Evolutionary conservation across 345 rosid genomes (phyloP), one percentile per base, ranked within the genome.

Genomic region (Garcia nutans): DNA sequence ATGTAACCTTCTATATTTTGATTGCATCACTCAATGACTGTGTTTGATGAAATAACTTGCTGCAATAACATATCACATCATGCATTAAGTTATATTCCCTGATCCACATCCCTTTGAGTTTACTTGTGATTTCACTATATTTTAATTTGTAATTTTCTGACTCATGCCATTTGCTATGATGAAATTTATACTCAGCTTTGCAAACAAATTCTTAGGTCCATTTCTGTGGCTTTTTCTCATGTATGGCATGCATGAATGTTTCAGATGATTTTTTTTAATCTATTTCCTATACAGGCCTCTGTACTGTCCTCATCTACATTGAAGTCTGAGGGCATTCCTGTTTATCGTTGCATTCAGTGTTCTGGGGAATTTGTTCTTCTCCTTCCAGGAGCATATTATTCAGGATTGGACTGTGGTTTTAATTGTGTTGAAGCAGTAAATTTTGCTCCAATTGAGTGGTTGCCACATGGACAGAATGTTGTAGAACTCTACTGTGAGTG

Each of bases 371-470:
- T 88, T 77, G 87, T 91, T 80, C 84, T 93, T 68, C 72, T 86
- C 66, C 84, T 83, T 72, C 94, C 97, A 11, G 91, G 96, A 80
- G 81, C 89, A 45, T 84, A 80, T 79, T 80, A 85, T 82, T 86
- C 88, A 4, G 87, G 88, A 58, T 85, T 93, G 77, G 87, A 89
- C 68, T 81, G 85, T 80, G 97, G 97, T 62, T 93, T 91, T 75
- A 91, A 88, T 84, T 89, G 87, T 77, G 76, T 79, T 49, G 96
- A 91, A 89, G 76, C 83, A 44, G 87, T 78, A 74, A 89, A 85
- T 80, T 78, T 91, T 37, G 97, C 97, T 83, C 90, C 88, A 20
- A 47, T 91, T 57, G 89, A 91, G 56, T 93, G 97, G 97, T 79
- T 93, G 79, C 89, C 88, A 61, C 83, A 86, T 76, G 94, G 96